Base-by-base conservation (phyloP, 331 rosid species). In the Acacia concinna region DNA sequence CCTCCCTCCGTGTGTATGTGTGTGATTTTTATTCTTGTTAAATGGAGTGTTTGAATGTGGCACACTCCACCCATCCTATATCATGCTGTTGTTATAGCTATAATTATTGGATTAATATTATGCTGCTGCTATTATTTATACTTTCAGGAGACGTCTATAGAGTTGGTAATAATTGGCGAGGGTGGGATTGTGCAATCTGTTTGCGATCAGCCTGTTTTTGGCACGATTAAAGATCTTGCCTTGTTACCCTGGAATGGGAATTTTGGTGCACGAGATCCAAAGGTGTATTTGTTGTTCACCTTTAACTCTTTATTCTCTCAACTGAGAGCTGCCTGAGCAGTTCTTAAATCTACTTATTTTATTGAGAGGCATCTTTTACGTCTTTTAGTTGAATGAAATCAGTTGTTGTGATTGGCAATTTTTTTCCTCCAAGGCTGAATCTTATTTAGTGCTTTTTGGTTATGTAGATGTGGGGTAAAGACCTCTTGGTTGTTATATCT, bases 191-290 rank as follows among this genome's bases (percentile, higher is more conserved):
- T 87, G 44, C 97, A 89, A 84, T 88, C 98, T 62, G 82, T 92
- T 4, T 88, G 93, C 80, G 98, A 94, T 84, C 97, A 92, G 79
- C 89, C 97, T 79, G 98, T 94, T 65, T 94, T 92, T 84, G 98
- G 98, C 70, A 88, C 88, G 27, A 89, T 94, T 76, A 92, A 89
- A 83, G 98, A 94, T 82, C 87, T 94, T 77, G 90, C 97, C 47
- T 77, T 94, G 78, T 83, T 94, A 73, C 95, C 95, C 11, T 91
- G 97, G 97, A 94, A 92, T 67, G 97, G 88, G 34, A 89, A 78
- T 77, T 94, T 87, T 28, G 71, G 79, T 3, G 60, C 86, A 0
- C 85, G 84, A 27, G 88, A 85, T 73, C 85, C 85, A 6, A 89
- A 92, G 97, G 98, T 92, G n/a, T 62, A 69, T 77, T 28, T 60